Base-by-base conservation (phyloP, 139 green algal genomes). In the Ettlia oleoabundans region DNA sequence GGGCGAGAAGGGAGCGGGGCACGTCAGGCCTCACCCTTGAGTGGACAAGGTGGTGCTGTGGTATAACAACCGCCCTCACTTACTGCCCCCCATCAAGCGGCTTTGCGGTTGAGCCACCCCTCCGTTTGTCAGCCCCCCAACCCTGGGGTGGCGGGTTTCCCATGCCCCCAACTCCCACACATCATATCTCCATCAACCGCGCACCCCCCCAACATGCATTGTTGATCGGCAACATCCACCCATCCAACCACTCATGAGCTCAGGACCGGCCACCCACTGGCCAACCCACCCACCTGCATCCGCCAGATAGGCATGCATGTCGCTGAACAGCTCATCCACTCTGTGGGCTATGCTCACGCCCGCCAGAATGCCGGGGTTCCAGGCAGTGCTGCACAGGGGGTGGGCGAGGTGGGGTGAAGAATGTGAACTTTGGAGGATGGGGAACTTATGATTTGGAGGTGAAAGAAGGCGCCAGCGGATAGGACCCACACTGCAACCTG, bases 221-320 rank as follows among this genome's bases (percentile, higher is more conserved):
- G n/a, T n/a, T n/a, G n/a, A n/a, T n/a, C n/a, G n/a, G n/a, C n/a
- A n/a, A n/a, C n/a, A n/a, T n/a, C n/a, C n/a, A n/a, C n/a, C n/a
- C n/a, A n/a, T n/a, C n/a, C n/a, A n/a, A n/a, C n/a, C n/a, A n/a
- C n/a, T n/a, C n/a, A n/a, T n/a, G n/a, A n/a, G n/a, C n/a, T n/a
- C n/a, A n/a, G n/a, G n/a, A n/a, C n/a, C n/a, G n/a, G n/a, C n/a
- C n/a, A n/a, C n/a, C n/a, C n/a, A n/a, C n/a, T n/a, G n/a, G n/a
- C n/a, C n/a, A n/a, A 32, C 30, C 2, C n/a, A 15, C 72, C 19
- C 68, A 87, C 83, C 84, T 18, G 73, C 72, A 18, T 28, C 37
- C 40, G 67, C 61, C 28, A 98, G 90, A 92, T 99, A 99, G 33
- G 40, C 73, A 86, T 99, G 96, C 94, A 99, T 96, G 75, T 93